A percentile compares a stretch with the other conserved stretches of the same genome.
Conservation (phyloP, 192 early-diverging fungal genomes). For the Thamnidium elegans region DNA sequence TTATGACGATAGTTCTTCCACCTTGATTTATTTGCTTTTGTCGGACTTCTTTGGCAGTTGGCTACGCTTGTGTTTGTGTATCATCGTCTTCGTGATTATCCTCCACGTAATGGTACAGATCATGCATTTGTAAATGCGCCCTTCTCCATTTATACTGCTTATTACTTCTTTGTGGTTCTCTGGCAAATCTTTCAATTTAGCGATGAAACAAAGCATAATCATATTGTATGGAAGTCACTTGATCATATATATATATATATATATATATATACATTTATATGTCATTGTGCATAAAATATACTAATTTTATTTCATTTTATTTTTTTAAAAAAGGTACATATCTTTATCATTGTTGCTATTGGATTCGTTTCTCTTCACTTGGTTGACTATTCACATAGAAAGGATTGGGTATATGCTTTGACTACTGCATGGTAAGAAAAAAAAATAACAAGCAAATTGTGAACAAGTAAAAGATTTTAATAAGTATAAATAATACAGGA, state of each 20-base stretch:
- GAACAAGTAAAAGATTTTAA: no score
- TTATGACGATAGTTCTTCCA: conserved; percentile 17
- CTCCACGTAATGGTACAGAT: conserved; percentile 37
- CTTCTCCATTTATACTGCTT: conserved; percentile 42
- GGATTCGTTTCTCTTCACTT: conserved; percentile 26
- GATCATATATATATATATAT: conserved; percentile 4
- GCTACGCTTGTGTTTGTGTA: conserved; percentile 33
- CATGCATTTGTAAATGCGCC: conserved; percentile 39
- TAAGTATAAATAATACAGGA: conserved; percentile 1
- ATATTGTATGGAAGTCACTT: not conserved
- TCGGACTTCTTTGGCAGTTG: conserved; percentile 32
- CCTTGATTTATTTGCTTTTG: conserved; percentile 25
- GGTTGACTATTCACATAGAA: conserved; percentile 36
- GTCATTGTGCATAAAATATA: no score
- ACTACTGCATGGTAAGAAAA: conserved; percentile 37
- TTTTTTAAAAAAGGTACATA: not conserved
- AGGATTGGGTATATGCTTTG: conserved; percentile 37
- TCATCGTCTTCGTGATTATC: conserved; percentile 34
- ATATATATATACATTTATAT: no score
- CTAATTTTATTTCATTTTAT: no score
- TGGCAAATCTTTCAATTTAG: conserved; percentile 28
- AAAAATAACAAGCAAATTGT: not conserved
- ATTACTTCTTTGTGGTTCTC: conserved; percentile 21
- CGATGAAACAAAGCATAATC: conserved; percentile 5
- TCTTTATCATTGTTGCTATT: conserved; percentile 11